Conservation (phyloP, 768 basidiomycete genomes). For the Rhizopogon roseolus region DNA sequence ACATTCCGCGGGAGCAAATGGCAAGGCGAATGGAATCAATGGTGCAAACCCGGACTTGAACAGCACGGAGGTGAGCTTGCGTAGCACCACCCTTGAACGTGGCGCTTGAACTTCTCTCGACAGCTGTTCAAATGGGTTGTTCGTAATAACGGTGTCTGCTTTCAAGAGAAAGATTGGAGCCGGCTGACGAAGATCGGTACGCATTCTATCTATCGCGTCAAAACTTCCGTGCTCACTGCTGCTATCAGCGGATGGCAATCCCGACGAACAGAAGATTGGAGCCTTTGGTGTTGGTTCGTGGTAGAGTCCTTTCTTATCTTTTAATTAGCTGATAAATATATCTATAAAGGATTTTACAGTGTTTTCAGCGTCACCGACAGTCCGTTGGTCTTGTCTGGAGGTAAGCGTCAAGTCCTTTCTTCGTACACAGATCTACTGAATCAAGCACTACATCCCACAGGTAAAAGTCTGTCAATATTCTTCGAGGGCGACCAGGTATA, state of each 20-base stretch:
- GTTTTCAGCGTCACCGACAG: slow-evolving; percentile 25
- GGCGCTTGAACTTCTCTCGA: too few relatives aligned
- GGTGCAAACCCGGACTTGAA: slow-evolving; percentile 2
- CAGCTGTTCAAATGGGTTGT: slow-evolving; percentile 37
- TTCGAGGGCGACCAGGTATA: slow-evolving; percentile 8
- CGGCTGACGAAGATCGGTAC: slow-evolving; percentile 41
- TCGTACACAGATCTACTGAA: neutral
- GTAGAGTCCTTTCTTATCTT: neutral
- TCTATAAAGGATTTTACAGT: slow-evolving; percentile 18
- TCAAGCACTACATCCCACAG: neutral
- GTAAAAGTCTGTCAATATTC: slow-evolving; percentile 1
- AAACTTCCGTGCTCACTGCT: neutral
- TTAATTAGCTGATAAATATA: neutral
- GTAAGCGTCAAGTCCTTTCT: neutral
- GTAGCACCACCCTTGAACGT: too few relatives aligned
- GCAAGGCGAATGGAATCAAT: neutral
- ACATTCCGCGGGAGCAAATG: neutral
- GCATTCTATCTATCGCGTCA: neutral
- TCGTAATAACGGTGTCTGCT: slow-evolving; percentile 43
- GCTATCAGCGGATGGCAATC: slow-evolving; percentile 43
- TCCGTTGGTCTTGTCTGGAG: slow-evolving; percentile 20
- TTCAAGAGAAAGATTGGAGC: slow-evolving; percentile 42
- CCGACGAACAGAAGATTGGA: slow-evolving; percentile 49
- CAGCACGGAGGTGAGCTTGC: slow-evolving; percentile 1
- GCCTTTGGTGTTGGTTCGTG: slow-evolving; percentile 34